These are phyloP conservation scores for Poa pratensis DNA, from an alignment of 176 grass and related monocot genomes.

Conservation along the genomic window DNA sequence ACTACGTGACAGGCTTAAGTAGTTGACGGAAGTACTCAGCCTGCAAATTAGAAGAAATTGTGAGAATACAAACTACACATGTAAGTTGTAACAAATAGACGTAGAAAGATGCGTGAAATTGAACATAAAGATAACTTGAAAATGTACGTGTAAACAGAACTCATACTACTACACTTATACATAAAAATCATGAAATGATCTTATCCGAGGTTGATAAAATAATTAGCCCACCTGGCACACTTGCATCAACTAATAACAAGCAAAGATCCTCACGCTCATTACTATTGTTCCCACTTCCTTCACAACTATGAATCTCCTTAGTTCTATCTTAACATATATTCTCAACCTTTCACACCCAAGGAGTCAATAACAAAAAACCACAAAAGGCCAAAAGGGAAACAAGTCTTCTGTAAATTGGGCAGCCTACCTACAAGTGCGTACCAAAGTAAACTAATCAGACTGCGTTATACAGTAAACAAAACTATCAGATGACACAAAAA, in stretches of 20 bases:
- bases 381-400: slow-evolving; percentile 32
- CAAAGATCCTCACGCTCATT: slow-evolving; percentile 87
- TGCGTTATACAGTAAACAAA: slow-evolving; percentile 12
- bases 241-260: slow-evolving; percentile 77
- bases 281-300: slow-evolving; percentile 65
- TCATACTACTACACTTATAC: background rate
- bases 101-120: slow-evolving; percentile 23
- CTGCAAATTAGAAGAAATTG: slow-evolving; percentile 53
- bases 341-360: slow-evolving; percentile 53
- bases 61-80: slow-evolving; percentile 17
- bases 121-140: background rate
- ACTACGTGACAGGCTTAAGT: slow-evolving; percentile 95
- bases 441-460: no score
- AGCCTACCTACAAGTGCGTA: slow-evolving; percentile 61
- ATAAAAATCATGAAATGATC: background rate
- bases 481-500: slow-evolving; percentile 3
- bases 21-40: slow-evolving; percentile 93
- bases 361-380: slow-evolving; percentile 33
- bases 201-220: background rate
- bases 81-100: slow-evolving; percentile 10
- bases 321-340: slow-evolving; percentile 74
- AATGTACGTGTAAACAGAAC: background rate
- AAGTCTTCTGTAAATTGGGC: slow-evolving; percentile 29
- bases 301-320: slow-evolving; percentile 69
- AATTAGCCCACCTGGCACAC: slow-evolving; percentile 77